Evolutionary conservation across 331 rosid genomes (phyloP).

Genomic region (Telfairia occidentalis): DNA sequence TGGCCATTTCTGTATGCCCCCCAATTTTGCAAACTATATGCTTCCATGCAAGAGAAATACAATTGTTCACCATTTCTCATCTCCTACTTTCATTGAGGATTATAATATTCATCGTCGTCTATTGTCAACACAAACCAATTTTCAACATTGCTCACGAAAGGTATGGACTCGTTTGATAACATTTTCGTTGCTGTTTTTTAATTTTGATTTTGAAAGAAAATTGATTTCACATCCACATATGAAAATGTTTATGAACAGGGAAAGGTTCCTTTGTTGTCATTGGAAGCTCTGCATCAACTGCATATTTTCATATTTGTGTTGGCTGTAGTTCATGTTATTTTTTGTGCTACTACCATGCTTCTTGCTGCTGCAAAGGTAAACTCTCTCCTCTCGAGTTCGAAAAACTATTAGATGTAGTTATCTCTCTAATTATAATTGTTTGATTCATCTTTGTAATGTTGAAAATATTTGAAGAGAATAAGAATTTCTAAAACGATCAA

Average conservation of each 20-base stretch:
- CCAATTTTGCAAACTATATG: slow-evolving; percentile 37
- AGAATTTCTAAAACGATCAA: too few relatives aligned
- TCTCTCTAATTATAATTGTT: too few relatives aligned
- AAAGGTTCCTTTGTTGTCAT: slow-evolving; percentile 56
- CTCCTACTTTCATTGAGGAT: slow-evolving; percentile 14
- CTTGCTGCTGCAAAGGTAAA: slow-evolving; percentile 63
- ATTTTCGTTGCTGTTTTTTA: background rate
- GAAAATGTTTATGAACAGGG: slow-evolving; percentile 40
- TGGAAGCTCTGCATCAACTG: slow-evolving; percentile 82
- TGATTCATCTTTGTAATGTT: too few relatives aligned
- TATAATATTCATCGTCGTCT: slow-evolving; percentile 33
- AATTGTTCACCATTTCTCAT: slow-evolving; percentile 23
- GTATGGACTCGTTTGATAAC: slow-evolving; percentile 16
- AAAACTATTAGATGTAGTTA: background rate
- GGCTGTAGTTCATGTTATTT: slow-evolving; percentile 68
- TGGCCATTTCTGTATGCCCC: slow-evolving; percentile 54
- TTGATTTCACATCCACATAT: too few relatives aligned
- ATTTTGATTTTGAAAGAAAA: too few relatives aligned
- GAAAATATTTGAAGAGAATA: too few relatives aligned
- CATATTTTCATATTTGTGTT: slow-evolving; percentile 85
- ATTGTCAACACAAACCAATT: slow-evolving; percentile 12
- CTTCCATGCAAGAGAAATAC: slow-evolving; percentile 67
- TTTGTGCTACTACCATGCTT: slow-evolving; percentile 68
- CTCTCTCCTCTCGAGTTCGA: background rate
- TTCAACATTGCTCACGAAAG: slow-evolving; percentile 27